These are phyloP conservation scores for Globisporangium emineosum DNA, from an alignment of 352 stramenopile genomes.

Conservation along the genomic window DNA sequence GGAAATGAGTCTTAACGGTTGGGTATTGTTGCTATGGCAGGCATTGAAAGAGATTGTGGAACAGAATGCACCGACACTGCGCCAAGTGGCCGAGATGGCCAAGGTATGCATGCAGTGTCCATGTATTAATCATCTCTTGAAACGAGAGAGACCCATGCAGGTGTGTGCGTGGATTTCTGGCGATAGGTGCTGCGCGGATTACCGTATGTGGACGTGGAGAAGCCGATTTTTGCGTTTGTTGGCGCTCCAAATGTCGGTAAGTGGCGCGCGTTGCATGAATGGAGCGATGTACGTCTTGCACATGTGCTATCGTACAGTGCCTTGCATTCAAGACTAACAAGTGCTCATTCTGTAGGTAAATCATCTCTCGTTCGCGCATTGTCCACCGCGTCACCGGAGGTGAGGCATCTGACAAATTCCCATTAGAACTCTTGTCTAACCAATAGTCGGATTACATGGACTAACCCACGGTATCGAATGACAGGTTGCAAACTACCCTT, in stretches of 20 bases:
- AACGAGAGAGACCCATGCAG: not conserved
- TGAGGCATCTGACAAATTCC: constrained; percentile 14
- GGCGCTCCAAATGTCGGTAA: constrained; percentile 80
- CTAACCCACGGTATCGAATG: not conserved
- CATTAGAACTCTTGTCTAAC: not conserved
- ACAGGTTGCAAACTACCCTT: constrained; percentile 86
- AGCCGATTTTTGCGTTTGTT: constrained; percentile 83
- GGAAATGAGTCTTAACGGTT: not conserved
- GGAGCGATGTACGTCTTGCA: not conserved
- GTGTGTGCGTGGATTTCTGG: not conserved
- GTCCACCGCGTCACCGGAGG: constrained; percentile 80
- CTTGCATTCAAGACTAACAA: not conserved
- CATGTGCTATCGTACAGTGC: not conserved
- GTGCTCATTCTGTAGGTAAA: constrained; percentile 37
- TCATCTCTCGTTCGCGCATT: constrained; percentile 78
- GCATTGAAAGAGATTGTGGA: constrained; percentile 49
- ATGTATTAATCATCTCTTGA: not conserved
- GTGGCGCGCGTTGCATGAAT: constrained; percentile 10
- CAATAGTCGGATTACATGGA: not conserved
- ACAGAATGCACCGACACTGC: constrained; percentile 33
- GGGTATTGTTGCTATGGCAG: constrained; percentile 20
- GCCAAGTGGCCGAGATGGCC: constrained; percentile 53
- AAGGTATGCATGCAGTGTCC: constrained; percentile 31
- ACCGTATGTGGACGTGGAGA: constrained; percentile 74
- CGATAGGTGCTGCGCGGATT: constrained; percentile 63